Percentiles rank a stretch among this genome's conserved stretches.
Evolutionary conservation across 768 basidiomycete genomes (phyloP).

Genomic region (Mycena metata): DNA sequence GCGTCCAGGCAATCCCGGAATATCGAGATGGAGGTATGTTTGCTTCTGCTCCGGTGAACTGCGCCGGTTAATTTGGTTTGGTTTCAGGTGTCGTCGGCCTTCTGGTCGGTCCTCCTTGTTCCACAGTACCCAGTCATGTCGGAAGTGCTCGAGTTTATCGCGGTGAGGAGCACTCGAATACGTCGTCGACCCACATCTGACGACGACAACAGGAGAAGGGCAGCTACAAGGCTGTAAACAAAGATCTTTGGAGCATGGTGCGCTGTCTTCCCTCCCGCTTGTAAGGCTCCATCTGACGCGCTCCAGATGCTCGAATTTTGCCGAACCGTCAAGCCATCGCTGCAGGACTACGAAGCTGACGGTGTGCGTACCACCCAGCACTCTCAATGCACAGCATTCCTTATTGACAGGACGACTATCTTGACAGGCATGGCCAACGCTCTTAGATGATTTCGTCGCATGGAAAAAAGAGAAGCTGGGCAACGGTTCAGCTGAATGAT

Average conservation of each 20-base stretch:
- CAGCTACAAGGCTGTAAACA: slow-evolving; percentile 83
- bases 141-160: slow-evolving; percentile 77
- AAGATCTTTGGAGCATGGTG: slow-evolving; percentile 91
- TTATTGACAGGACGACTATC: background rate
- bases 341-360: slow-evolving; percentile 81
- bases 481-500: slow-evolving; percentile 35
- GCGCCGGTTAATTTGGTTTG: background rate
- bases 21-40: slow-evolving; percentile 83
- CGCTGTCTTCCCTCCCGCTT: slow-evolving; percentile 34
- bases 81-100: slow-evolving; percentile 72
- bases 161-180: slow-evolving; percentile 53
- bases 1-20: slow-evolving; percentile 73
- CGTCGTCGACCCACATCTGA: slow-evolving; percentile 33
- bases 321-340: slow-evolving; percentile 66
- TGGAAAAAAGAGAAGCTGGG: slow-evolving; percentile 64
- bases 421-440: slow-evolving; percentile 82
- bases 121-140: slow-evolving; percentile 75
- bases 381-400: slow-evolving; percentile 10
- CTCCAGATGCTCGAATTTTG: slow-evolving; percentile 83
- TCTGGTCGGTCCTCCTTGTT: slow-evolving; percentile 83
- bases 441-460: slow-evolving; percentile 82
- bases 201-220: slow-evolving; percentile 59
- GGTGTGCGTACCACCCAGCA: slow-evolving; percentile 64
- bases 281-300: slow-evolving; percentile 8
- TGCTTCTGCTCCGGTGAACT: background rate